Conservation (phyloP, 495 filamentous ascomycete genomes). For the Penicillium silybi region DNA sequence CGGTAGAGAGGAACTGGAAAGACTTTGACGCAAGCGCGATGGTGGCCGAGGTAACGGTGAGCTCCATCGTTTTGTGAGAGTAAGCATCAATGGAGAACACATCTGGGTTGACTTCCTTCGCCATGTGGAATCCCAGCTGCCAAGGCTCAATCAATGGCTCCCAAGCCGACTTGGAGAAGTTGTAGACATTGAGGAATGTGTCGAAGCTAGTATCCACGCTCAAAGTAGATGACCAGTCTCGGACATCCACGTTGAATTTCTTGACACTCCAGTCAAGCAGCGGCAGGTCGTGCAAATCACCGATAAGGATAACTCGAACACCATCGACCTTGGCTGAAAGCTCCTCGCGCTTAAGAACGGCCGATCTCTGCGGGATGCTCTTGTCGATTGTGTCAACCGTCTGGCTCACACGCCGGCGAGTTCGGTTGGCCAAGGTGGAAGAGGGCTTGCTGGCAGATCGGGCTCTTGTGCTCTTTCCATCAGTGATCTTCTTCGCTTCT, state of each 20-base stretch:
- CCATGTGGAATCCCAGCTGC: slow-evolving; percentile 87
- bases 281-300: slow-evolving; percentile 90
- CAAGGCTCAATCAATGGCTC: slow-evolving; percentile 95
- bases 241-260: slow-evolving; percentile 74
- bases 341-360: slow-evolving; percentile 73
- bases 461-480: slow-evolving; percentile 51
- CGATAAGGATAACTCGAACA: slow-evolving; percentile 89
- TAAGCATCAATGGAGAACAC: slow-evolving; percentile 77
- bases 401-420: slow-evolving; percentile 35
- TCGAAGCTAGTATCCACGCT: slow-evolving; percentile 86
- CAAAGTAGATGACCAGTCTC: slow-evolving; percentile 86
- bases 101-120: slow-evolving; percentile 71
- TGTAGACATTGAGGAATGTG: slow-evolving; percentile 94
- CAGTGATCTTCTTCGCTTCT: slow-evolving; percentile 60
- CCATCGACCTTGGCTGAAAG: slow-evolving; percentile 79
- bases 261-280: slow-evolving; percentile 93
- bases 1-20: slow-evolving; percentile 79
- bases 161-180: slow-evolving; percentile 98
- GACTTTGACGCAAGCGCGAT: slow-evolving; percentile 93
- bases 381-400: slow-evolving; percentile 24
- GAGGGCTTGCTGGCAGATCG: slow-evolving; percentile 61
- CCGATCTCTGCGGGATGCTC: slow-evolving; percentile 38
- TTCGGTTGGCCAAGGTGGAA: slow-evolving; percentile 53
- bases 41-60: slow-evolving; percentile 88
- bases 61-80: slow-evolving; percentile 83